Base-by-base conservation (phyloP, 768 basidiomycete species). In the Tubosaeta sp. region DNA sequence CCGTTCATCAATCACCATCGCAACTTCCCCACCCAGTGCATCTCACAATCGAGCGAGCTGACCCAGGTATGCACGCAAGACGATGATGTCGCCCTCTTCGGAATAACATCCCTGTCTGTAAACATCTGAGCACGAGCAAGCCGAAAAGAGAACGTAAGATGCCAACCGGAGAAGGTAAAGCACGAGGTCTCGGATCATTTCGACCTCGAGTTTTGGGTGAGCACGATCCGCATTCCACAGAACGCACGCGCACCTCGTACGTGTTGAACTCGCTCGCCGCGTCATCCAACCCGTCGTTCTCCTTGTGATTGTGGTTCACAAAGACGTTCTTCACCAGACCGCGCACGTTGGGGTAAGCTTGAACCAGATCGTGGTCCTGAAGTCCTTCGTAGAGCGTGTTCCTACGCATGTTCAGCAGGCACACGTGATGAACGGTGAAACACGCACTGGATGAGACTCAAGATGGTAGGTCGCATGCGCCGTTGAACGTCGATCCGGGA, bases 391-490 rank as follows among this genome's bases (percentile, higher is more conserved):
- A 89, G 1, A 88, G 72, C 1, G 82, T 83, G 5, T 74, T 74
- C 38, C 82, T 84, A 31, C 25, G 5, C 53, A 1, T 34, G 8
- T 6, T 42, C 31, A 3, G 13, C 22, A 5, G 29, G 11, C 3
- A 10, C 17, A 6, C 16, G 5, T 4, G 1, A 25, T 4, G 1
- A 41, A 34, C 2, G 8, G n/a, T 5, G 9, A 6, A 0, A 25
- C 13, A 43, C 59, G 27, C 16, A 61, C 58, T 62, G 52, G 3
- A 70, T 70, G 2, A 88, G 68, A 32, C 76, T 73, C 1, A 86
- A 83, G 39, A 91, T 88, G 4, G 65, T 59, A 0, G 88, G 88
- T 6, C 85, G 74, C 89, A 91, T 91, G 13, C 89, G 76, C 1
- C 88, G 72, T 62, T 91, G 88, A 0, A 86, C 79, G 58, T 85